Percentiles rank a stretch among this genome's conserved stretches.
Conservation (phyloP, 768 basidiomycete genomes). For the Suillus paluster region DNA sequence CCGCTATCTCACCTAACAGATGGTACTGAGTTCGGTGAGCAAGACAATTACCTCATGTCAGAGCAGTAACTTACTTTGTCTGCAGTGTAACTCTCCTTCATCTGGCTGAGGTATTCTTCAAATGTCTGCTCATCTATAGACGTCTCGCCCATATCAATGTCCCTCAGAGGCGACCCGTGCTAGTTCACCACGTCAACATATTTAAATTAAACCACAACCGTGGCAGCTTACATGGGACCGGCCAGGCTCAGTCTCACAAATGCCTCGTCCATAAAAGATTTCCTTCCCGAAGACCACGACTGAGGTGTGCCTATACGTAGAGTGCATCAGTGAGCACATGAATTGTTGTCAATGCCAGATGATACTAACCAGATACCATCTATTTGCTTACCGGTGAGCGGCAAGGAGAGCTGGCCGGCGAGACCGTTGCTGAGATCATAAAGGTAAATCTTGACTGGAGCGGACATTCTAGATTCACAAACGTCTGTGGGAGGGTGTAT, state of each 20-base stretch:
- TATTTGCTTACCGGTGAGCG: conserved; percentile 86
- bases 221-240: conserved; percentile 71
- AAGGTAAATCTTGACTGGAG: conserved; percentile 78
- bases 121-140: conserved; percentile 85
- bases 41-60: not conserved
- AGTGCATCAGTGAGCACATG: not conserved
- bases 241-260: conserved; percentile 71
- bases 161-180: conserved; percentile 76
- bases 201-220: not conserved
- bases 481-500: not conserved
- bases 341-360: conserved; percentile 9
- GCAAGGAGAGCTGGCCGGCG: conserved; percentile 75
- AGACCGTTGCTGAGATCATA: conserved; percentile 92
- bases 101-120: conserved; percentile 76
- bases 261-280: conserved; percentile 90
- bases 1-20: conserved; percentile 61
- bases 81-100: conserved; percentile 82
- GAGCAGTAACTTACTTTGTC: conserved; percentile 66
- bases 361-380: conserved; percentile 85
- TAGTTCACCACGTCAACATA: conserved; percentile 31
- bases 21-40: conserved; percentile 63
- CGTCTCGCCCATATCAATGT: conserved; percentile 80
- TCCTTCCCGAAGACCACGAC: conserved; percentile 88
- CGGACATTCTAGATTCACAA: conserved; percentile 16
- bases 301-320: conserved; percentile 79